Conservation (phyloP, 2,329 filamentous ascomycete genomes). For the Berkeleyomyces basicola region DNA sequence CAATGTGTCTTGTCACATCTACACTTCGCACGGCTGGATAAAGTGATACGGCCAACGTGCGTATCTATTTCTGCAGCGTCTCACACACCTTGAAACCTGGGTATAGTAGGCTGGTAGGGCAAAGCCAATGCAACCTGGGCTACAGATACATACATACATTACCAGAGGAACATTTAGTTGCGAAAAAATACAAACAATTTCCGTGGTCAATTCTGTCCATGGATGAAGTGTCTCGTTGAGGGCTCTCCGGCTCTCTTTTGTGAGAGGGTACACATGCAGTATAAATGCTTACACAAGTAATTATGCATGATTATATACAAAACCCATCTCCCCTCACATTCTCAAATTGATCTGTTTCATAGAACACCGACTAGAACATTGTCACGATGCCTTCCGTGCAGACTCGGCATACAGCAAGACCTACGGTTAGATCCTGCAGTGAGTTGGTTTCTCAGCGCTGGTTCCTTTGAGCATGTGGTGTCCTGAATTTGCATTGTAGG, state of each 20-base stretch:
- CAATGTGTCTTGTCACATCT: background rate
- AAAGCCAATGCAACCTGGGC: background rate
- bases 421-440: background rate
- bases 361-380: background rate
- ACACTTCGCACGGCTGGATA: too few species aligned
- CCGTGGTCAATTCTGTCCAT: background rate
- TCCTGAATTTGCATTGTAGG: background rate
- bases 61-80: background rate
- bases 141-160: background rate
- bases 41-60: background rate
- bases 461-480: background rate
- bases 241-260: background rate
- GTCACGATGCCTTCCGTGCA: background rate
- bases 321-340: background rate
- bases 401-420: background rate
- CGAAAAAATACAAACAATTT: background rate
- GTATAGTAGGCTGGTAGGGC: background rate
- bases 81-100: background rate
- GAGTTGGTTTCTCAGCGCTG: background rate
- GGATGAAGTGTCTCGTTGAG: background rate
- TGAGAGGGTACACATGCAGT: background rate
- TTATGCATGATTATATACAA: background rate
- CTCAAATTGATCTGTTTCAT: background rate
- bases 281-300: background rate
- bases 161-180: background rate